Percentiles rank a stretch among this genome's conserved stretches.
Conservation (phyloP, 805 yeast genomes). For the Pichia gijzeniarum region DNA sequence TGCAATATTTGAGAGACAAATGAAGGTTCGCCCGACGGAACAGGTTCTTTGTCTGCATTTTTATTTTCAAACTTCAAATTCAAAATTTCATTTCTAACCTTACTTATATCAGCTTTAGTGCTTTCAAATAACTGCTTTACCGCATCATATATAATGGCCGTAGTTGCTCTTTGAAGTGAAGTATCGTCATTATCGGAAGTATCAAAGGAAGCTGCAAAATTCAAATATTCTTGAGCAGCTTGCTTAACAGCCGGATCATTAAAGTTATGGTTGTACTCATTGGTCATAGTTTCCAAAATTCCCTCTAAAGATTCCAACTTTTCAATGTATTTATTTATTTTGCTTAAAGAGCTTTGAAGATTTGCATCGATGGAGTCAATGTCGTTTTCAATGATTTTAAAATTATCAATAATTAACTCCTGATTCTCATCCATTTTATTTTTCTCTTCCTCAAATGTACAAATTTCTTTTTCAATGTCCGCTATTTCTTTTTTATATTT, state of each 20-base stretch:
- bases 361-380: conserved; percentile 14
- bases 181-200: neutral
- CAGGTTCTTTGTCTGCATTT: neutral
- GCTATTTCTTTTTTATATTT: conserved; percentile 5
- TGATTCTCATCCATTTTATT: conserved; percentile 1
- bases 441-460: conserved; percentile 6
- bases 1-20: neutral
- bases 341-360: neutral
- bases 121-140: neutral
- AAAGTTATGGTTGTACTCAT: conserved; percentile 72
- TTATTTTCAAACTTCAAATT: neutral
- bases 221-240: conserved; percentile 51
- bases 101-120: neutral
- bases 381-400: conserved; percentile 9
- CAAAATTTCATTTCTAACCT: neutral
- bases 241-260: conserved; percentile 83
- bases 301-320: conserved; percentile 32
- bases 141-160: neutral
- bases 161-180: neutral
- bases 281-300: conserved; percentile 43
- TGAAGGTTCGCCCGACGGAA: neutral
- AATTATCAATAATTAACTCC: neutral
- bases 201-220: conserved; percentile 32
- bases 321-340: neutral
- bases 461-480: conserved; percentile 27